Evolutionary conservation across 2,329 filamentous ascomycete species (phyloP).

Genomic region (Fusarium buharicum): DNA sequence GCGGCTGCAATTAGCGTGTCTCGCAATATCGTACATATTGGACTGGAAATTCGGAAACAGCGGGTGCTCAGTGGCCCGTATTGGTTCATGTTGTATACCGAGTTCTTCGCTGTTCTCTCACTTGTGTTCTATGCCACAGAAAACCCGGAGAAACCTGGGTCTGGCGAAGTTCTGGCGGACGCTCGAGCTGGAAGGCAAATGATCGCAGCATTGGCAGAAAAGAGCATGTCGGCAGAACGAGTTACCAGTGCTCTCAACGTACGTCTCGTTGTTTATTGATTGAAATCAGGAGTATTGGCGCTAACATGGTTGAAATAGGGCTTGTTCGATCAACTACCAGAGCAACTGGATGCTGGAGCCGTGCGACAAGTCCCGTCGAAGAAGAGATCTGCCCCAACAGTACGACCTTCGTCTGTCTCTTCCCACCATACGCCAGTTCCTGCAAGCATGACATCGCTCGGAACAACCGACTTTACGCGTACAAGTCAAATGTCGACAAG

Average conservation of each 20-base stretch:
- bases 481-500: conserved; percentile 45
- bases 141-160: conserved; percentile 78
- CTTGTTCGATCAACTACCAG: conserved; percentile 86
- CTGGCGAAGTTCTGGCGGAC: conserved; percentile 84
- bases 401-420: conserved; percentile 48
- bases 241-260: conserved; percentile 83
- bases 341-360: conserved; percentile 68
- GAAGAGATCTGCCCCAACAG: conserved; percentile 64
- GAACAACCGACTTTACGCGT: conserved; percentile 50
- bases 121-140: conserved; percentile 83
- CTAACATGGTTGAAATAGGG: conserved; percentile 59
- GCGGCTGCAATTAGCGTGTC: conserved; percentile 70
- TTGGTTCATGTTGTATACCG: conserved; percentile 88
- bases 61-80: conserved; percentile 82
- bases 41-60: conserved; percentile 78
- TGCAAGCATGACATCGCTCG: conserved; percentile 48
- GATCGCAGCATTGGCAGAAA: conserved; percentile 79
- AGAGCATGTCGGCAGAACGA: conserved; percentile 88
- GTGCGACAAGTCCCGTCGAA: conserved; percentile 57
- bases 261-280: conserved; percentile 49
- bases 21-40: conserved; percentile 82
- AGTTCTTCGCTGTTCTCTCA: conserved; percentile 83
- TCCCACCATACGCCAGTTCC: conserved; percentile 47
- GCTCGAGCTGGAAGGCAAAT: conserved; percentile 86
- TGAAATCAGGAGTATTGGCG: conserved; percentile 27